Percentiles rank a stretch among this genome's conserved stretches.
These are phyloP conservation scores for Thuja plicata DNA, from an alignment of 83 land plant genomes.

Conservation along the genomic window DNA sequence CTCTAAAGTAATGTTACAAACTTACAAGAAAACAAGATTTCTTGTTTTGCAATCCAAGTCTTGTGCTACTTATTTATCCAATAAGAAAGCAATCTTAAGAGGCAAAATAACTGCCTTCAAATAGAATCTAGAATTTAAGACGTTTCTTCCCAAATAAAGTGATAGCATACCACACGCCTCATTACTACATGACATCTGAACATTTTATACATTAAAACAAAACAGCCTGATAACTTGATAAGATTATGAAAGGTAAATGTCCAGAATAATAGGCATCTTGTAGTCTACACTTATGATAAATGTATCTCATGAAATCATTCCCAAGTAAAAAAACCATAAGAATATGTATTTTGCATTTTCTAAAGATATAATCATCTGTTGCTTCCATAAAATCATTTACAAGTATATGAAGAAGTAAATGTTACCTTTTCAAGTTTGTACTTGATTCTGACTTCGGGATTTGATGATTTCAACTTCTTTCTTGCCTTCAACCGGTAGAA, in stretches of 20 bases:
- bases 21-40: neutral
- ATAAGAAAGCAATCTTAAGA: neutral
- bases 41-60: neutral
- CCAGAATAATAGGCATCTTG: neutral
- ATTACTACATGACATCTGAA: neutral
- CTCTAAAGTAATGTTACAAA: neutral
- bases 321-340: neutral
- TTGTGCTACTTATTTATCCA: neutral
- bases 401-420: neutral
- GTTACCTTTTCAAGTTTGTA: constrained; percentile 59
- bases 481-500: constrained; percentile 33
- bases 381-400: neutral
- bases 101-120: neutral
- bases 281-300: neutral
- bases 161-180: neutral
- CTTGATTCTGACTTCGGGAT: constrained; percentile 59
- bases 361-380: neutral
- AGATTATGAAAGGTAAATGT: neutral
- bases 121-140: neutral
- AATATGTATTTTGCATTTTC: neutral
- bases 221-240: neutral
- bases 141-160: neutral
- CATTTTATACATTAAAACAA: neutral
- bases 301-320: neutral
- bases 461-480: constrained; percentile 54